phyloP scores from a whole-genome alignment of 2,329 filamentous ascomycete genomes.

The Pseudogymnoascus sp. region DNA sequence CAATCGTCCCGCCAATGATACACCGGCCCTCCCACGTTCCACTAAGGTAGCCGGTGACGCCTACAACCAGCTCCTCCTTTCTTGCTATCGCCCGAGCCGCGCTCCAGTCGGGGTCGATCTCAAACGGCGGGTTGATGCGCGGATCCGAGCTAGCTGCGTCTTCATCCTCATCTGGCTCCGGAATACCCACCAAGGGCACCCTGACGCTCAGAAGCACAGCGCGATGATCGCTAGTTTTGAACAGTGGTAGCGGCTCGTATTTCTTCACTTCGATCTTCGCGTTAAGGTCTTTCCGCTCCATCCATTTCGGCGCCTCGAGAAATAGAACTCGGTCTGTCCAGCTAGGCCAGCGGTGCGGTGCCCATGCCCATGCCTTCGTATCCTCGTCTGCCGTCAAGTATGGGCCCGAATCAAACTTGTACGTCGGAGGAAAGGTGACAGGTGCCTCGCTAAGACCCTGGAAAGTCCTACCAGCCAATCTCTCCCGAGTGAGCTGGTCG shows the following conservation, averaged over 20 bases:
- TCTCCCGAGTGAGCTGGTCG: slow-evolving; percentile 75
- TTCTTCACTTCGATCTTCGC: slow-evolving; percentile 46
- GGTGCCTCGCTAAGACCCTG: slow-evolving; percentile 69
- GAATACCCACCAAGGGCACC: slow-evolving; percentile 47
- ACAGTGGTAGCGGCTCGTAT: slow-evolving; percentile 70
- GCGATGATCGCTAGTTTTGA: slow-evolving; percentile 80
- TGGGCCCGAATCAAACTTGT: slow-evolving; percentile 63
- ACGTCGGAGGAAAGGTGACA: slow-evolving; percentile 80
- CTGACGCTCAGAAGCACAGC: slow-evolving; percentile 65
- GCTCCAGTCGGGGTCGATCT: slow-evolving; percentile 49
- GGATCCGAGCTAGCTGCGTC: slow-evolving; percentile 27
- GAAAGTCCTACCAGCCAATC: slow-evolving; percentile 57
- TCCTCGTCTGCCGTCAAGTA: slow-evolving; percentile 31
- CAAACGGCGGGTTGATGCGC: slow-evolving; percentile 43
- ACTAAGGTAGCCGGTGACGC: slow-evolving; percentile 39
- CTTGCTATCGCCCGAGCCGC: slow-evolving; percentile 43
- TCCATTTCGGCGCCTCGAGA: slow-evolving; percentile 51
- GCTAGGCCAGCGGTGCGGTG: slow-evolving; percentile 73
- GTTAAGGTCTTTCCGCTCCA: slow-evolving; percentile 27
- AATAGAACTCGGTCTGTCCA: slow-evolving; percentile 93
- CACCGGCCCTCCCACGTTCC: slow-evolving; percentile 26
- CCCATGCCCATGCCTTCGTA: slow-evolving; percentile 59
- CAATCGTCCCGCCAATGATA: slow-evolving; percentile 21
- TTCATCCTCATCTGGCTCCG: slow-evolving; percentile 27
- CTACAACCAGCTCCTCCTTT: slow-evolving; percentile 50